Evolutionary conservation across 2,329 filamentous ascomycete species (phyloP).

Genomic region (Verticillium longisporum): DNA sequence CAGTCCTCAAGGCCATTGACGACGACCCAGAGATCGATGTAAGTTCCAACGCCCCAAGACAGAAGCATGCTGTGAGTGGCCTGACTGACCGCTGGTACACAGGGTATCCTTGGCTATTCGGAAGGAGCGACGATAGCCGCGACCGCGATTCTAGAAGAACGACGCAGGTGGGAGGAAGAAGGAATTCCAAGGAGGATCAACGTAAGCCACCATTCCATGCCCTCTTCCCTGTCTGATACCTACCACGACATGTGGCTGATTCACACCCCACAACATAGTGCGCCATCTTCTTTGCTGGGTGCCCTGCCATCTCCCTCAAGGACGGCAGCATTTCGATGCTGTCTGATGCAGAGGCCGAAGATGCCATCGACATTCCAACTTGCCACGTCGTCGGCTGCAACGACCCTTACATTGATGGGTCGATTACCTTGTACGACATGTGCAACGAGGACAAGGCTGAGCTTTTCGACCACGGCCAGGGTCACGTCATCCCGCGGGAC

Average conservation of each 20-base stretch:
- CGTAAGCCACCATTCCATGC: conserved; percentile 11
- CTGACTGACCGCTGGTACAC: not conserved
- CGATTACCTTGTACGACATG: conserved; percentile 32
- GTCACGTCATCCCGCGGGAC: conserved; percentile 30
- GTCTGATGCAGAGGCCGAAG: conserved; percentile 30
- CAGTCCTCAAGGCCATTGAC: conserved; percentile 5
- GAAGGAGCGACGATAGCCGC: conserved; percentile 4
- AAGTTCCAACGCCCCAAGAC: not conserved
- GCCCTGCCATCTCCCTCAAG: conserved; percentile 28
- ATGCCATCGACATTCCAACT: conserved; percentile 30
- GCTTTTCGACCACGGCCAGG: conserved; percentile 35
- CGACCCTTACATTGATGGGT: conserved; percentile 30
- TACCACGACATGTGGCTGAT: too few species aligned
- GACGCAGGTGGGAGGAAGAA: conserved; percentile 14
- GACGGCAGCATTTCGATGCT: conserved; percentile 18
- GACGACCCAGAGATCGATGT: conserved; percentile 11
- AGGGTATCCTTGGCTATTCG: conserved; percentile 6
- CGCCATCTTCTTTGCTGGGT: conserved; percentile 38
- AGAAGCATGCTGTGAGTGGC: not conserved
- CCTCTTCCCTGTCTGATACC: too few species aligned
- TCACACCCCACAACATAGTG: conserved; percentile 8
- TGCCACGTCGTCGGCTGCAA: conserved; percentile 30
- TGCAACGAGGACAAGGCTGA: conserved; percentile 32
- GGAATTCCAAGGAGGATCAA: conserved; percentile 27
- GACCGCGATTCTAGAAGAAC: not conserved